These are phyloP conservation scores for Pseudisothecium myosuroides DNA, from an alignment of 225 moss, liverwort and hornwort genomes.

Conservation along the genomic window DNA sequence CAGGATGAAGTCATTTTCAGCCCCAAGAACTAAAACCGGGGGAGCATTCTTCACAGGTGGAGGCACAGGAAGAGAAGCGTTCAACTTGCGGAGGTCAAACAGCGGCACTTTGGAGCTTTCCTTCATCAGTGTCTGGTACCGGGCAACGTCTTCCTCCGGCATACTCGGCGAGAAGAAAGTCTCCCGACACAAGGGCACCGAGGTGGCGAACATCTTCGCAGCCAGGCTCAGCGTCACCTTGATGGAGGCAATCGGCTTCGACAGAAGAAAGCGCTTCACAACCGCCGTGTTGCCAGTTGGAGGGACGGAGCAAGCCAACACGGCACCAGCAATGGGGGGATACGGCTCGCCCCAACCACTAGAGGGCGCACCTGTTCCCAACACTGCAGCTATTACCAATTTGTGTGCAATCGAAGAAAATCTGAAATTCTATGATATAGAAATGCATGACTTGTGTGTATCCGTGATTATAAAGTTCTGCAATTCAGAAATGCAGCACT, in stretches of 20 bases:
- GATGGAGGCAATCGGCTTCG: conserved; percentile 54
- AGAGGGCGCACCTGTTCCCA: not conserved
- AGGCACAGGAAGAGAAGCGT: conserved; percentile 47
- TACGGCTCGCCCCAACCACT: conserved; percentile 12
- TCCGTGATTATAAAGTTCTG: not conserved
- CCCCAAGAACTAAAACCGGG: conserved; percentile 66
- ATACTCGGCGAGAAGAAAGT: conserved; percentile 78
- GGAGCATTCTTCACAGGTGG: conserved; percentile 12
- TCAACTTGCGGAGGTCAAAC: conserved; percentile 57
- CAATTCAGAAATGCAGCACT: not conserved
- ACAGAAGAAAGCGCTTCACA: conserved; percentile 67
- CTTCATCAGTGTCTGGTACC: conserved; percentile 55
- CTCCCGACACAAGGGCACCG: conserved; percentile 69
- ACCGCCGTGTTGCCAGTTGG: conserved; percentile 76
- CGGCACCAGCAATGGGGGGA: conserved; percentile 52
- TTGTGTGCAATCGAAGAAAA: not conserved
- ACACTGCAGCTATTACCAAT: not conserved
- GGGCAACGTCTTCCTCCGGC: conserved; percentile 43
- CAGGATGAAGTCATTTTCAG: conserved; percentile 71
- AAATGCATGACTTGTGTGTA: not conserved
- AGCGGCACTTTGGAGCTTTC: conserved; percentile 60
- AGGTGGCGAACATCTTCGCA: conserved; percentile 66
- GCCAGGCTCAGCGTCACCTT: conserved; percentile 93
- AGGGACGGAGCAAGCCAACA: conserved; percentile 66
- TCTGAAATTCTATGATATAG: not conserved